Conservation (phyloP, 1,284 basidiomycete genomes). For the Puccinia hordei region DNA sequence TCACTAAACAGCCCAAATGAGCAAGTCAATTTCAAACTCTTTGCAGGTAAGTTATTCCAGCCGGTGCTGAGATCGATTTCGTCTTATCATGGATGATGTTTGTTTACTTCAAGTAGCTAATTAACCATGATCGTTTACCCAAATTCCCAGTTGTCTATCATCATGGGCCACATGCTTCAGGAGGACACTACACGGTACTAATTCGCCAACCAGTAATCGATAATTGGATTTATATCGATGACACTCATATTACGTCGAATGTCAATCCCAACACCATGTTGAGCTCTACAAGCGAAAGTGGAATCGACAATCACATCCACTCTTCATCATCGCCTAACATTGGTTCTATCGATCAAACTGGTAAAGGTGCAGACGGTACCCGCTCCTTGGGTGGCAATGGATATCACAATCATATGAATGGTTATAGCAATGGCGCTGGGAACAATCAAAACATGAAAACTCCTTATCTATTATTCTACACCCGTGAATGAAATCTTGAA, state of each 20-base stretch:
- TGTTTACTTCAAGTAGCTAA: no score
- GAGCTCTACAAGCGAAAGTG: not conserved
- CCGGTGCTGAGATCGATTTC: not conserved
- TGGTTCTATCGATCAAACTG: no score
- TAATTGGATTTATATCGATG: constrained; percentile 90
- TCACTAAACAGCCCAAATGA: constrained; percentile 4
- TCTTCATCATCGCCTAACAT: no score
- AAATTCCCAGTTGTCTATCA: constrained; percentile 76
- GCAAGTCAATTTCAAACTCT: constrained; percentile 71
- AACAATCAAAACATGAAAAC: constrained; percentile 10
- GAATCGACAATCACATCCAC: no score
- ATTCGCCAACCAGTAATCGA: constrained; percentile 62
- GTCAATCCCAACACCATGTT: not conserved
- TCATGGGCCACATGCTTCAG: constrained; percentile 84
- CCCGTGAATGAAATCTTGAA: not conserved
- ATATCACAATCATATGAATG: not conserved
- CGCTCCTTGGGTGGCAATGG: no score
- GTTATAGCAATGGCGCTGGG: not conserved
- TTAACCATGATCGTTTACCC: no score
- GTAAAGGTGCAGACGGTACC: no score
- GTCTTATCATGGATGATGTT: no score
- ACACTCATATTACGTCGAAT: constrained; percentile 64
- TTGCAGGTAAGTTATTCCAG: constrained; percentile 68
- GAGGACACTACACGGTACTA: constrained; percentile 94
- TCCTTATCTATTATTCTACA: constrained; percentile 29